Conservation (phyloP, 768 basidiomycete genomes). For the Fomitopsis pulvina region DNA sequence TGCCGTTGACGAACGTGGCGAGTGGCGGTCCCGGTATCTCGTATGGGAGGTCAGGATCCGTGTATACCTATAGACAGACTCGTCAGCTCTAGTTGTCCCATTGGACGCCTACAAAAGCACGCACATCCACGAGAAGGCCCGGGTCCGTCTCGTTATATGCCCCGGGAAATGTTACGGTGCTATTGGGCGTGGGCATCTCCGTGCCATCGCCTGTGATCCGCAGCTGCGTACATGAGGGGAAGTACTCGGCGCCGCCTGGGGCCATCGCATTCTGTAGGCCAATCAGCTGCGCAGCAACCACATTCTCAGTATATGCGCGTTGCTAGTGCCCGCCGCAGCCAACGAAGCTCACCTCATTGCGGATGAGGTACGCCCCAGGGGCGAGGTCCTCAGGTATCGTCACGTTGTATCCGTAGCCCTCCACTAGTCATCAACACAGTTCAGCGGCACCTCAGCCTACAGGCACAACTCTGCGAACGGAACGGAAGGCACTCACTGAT, state of each 20-base stretch:
- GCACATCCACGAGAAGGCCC: slow-evolving; percentile 48
- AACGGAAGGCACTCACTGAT: slow-evolving; percentile 18
- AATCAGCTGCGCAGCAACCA: slow-evolving; percentile 18
- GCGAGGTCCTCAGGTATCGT: slow-evolving; percentile 40
- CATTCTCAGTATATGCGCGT: neutral
- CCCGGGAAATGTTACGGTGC: slow-evolving; percentile 56
- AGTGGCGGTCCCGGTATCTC: slow-evolving; percentile 19
- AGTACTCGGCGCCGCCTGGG: slow-evolving; percentile 64
- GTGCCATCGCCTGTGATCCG: slow-evolving; percentile 47
- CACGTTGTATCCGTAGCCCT: slow-evolving; percentile 18
- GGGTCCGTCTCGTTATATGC: slow-evolving; percentile 67
- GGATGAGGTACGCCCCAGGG: slow-evolving; percentile 68
- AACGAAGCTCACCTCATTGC: slow-evolving; percentile 42
- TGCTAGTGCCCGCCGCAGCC: neutral
- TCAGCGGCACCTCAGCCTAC: no score
- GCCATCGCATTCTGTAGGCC: slow-evolving; percentile 21
- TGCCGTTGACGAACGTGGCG: slow-evolving; percentile 7
- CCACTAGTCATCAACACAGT: slow-evolving; percentile 12
- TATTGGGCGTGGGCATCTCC: slow-evolving; percentile 45
- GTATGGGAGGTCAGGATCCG: slow-evolving; percentile 13
- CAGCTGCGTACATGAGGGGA: slow-evolving; percentile 59
- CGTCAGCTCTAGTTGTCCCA: neutral
- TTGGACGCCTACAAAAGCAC: neutral
- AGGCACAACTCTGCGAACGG: neutral
- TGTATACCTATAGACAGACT: slow-evolving; percentile 8